A percentile compares a stretch with the other conserved stretches of the same genome.
Evolutionary conservation across 495 filamentous ascomycete genomes (phyloP).

Genomic region (Penicillium simplicissimum): DNA sequence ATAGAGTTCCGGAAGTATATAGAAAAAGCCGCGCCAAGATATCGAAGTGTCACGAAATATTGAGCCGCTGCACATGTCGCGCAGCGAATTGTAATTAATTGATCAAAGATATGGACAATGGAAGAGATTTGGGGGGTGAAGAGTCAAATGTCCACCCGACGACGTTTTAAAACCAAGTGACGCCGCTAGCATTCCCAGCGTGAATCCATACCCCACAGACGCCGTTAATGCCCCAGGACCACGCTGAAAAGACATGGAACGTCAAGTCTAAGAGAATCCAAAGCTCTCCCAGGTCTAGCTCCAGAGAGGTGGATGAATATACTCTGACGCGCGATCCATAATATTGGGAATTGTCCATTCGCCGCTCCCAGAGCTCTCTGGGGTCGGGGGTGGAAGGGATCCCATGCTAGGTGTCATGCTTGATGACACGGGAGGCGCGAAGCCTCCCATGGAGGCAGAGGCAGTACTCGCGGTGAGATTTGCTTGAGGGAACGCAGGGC

Average conservation of each 20-base stretch:
- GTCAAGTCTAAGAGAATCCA: not conserved
- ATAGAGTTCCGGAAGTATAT: not conserved
- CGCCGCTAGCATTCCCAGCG: not conserved
- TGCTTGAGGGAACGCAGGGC: conserved; percentile 15
- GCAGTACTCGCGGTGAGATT: conserved; percentile 12
- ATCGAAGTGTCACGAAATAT: not conserved
- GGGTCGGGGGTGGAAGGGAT: conserved; percentile 48
- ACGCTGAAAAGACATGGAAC: conserved; percentile 15
- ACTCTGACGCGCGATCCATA: conserved; percentile 48
- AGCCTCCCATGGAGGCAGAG: conserved; percentile 10
- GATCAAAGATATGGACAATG: not conserved
- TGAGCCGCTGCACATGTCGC: not conserved
- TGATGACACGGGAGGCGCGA: conserved; percentile 26
- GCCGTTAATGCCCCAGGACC: conserved; percentile 15
- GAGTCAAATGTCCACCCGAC: not conserved
- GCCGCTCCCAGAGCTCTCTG: conserved; percentile 49
- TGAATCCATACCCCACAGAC: not conserved
- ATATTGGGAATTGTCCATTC: conserved; percentile 51
- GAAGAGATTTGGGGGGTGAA: not conserved
- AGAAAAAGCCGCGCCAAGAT: not conserved
- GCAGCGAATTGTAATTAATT: not conserved
- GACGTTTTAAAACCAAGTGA: not conserved
- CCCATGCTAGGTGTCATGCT: conserved; percentile 40
- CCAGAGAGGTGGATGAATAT: conserved; percentile 52
- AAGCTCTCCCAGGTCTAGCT: conserved; percentile 22